Conservation (phyloP, 2,329 filamentous ascomycete species). For the Sporothrix humicola region DNA sequence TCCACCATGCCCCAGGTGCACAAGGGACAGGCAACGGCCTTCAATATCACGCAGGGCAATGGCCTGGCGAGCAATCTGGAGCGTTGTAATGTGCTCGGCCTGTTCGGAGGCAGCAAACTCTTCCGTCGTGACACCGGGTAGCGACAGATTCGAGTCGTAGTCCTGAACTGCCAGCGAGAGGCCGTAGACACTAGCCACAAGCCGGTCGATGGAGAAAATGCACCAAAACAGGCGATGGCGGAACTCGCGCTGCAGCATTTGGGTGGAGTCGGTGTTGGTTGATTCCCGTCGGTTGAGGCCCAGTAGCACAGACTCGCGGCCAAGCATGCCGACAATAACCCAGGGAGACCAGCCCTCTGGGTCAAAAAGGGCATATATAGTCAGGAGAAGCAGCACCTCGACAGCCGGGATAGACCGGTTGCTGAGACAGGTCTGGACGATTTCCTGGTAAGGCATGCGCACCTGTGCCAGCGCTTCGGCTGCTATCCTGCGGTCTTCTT, state of each 20-base stretch:
- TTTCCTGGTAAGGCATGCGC: conserved; percentile 48
- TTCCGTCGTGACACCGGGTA: conserved; percentile 52
- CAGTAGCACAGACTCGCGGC: conserved; percentile 49
- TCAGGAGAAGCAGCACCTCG: conserved; percentile 51
- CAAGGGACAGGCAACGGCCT: conserved; percentile 46
- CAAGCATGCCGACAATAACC: conserved; percentile 50
- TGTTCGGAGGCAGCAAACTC: conserved; percentile 52
- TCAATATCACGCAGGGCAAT: conserved; percentile 53
- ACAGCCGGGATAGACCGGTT: conserved; percentile 48
- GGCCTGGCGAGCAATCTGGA: conserved; percentile 53
- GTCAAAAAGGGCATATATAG: conserved; percentile 53
- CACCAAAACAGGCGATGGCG: conserved; percentile 52
- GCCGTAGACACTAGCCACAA: conserved; percentile 52
- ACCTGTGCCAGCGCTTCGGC: conserved; percentile 42
- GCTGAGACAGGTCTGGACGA: conserved; percentile 50
- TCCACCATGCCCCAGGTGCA: conserved; percentile 40
- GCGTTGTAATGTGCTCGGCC: conserved; percentile 47
- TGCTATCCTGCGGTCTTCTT: conserved; percentile 4
- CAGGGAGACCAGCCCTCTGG: conserved; percentile 49
- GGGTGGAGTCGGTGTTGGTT: conserved; percentile 41
- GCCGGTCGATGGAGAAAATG: conserved; percentile 52
- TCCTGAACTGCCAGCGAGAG: conserved; percentile 49
- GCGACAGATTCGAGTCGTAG: conserved; percentile 48
- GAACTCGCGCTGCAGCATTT: conserved; percentile 41
- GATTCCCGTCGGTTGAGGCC: conserved; percentile 46